Percentiles rank a stretch among this genome's conserved stretches.
Conservation (phyloP, 352 stramenopile species). For the Globisporangium abappressorium region DNA sequence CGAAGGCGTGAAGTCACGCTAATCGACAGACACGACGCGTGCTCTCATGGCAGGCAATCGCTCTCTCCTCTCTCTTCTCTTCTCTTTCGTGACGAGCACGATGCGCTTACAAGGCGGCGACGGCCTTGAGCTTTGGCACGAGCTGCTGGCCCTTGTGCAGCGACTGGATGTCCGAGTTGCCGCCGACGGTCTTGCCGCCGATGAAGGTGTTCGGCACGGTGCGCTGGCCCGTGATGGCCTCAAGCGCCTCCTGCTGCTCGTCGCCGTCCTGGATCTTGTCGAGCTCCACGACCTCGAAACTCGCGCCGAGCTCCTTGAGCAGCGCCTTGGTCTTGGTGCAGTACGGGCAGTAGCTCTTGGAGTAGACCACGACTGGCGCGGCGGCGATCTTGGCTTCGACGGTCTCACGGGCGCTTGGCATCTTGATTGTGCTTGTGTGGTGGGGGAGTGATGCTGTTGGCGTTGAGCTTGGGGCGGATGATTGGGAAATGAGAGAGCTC, state of each 20-base stretch:
- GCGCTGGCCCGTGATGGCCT: constrained; percentile 82
- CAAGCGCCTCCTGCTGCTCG: constrained; percentile 57
- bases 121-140: constrained; percentile 81
- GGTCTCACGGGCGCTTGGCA: constrained; percentile 61
- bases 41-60: neutral
- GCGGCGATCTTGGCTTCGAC: constrained; percentile 60
- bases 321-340: constrained; percentile 79
- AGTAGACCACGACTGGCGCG: constrained; percentile 81
- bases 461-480: neutral
- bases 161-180: constrained; percentile 93
- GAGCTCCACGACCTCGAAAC: constrained; percentile 62
- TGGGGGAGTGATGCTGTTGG: neutral
- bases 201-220: constrained; percentile 99
- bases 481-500: constrained; percentile 6
- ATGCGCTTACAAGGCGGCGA: constrained; percentile 31
- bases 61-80: neutral
- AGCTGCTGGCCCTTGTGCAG: constrained; percentile 88
- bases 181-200: constrained; percentile 91
- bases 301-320: constrained; percentile 48
- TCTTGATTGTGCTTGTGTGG: constrained; percentile 22
- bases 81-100: neutral
- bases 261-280: constrained; percentile 47
- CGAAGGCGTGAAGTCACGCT: neutral
- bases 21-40: neutral
- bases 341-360: constrained; percentile 95